These are phyloP conservation scores for Leishmania guyanensis DNA, from an alignment of 208 protist genomes.

Conservation along the genomic window DNA sequence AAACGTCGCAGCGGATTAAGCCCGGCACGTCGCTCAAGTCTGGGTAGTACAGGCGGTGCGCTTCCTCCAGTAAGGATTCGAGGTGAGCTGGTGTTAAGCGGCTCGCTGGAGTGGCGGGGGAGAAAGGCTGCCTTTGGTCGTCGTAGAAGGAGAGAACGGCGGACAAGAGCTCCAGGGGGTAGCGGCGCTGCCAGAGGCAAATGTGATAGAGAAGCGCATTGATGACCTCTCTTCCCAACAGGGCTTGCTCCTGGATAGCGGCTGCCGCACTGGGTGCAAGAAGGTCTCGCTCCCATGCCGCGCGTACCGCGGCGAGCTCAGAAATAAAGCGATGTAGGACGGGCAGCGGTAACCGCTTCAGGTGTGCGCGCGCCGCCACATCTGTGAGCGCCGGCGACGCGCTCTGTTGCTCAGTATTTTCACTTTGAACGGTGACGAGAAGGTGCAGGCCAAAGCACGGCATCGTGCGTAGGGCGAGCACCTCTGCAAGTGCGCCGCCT, in stretches of 20 bases:
- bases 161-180: constrained; percentile 55
- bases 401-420: constrained; percentile 2
- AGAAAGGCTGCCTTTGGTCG: constrained; percentile 17
- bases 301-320: constrained; percentile 16
- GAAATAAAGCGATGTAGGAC: constrained; percentile 25
- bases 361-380: constrained; percentile 11
- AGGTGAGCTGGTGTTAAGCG: constrained; percentile 26
- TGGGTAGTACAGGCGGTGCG: constrained; percentile 32
- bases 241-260: constrained; percentile 6
- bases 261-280: constrained; percentile 10
- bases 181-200: constrained; percentile 74
- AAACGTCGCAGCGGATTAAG: constrained; percentile 70
- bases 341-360: constrained; percentile 28
- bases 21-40: constrained; percentile 40
- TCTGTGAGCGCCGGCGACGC: neutral
- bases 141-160: constrained; percentile 43
- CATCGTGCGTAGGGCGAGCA: constrained; percentile 8
- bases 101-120: neutral
- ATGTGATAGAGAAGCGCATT: constrained; percentile 61
- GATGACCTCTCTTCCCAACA: neutral
- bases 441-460: constrained; percentile 28
- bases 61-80: constrained; percentile 51
- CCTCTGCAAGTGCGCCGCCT: constrained; percentile 4
- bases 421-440: constrained; percentile 16
- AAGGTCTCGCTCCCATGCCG: constrained; percentile 26